These are phyloP conservation scores for Tylopilus sp. DNA, from an alignment of 768 basidiomycete genomes.

Conservation along the genomic window DNA sequence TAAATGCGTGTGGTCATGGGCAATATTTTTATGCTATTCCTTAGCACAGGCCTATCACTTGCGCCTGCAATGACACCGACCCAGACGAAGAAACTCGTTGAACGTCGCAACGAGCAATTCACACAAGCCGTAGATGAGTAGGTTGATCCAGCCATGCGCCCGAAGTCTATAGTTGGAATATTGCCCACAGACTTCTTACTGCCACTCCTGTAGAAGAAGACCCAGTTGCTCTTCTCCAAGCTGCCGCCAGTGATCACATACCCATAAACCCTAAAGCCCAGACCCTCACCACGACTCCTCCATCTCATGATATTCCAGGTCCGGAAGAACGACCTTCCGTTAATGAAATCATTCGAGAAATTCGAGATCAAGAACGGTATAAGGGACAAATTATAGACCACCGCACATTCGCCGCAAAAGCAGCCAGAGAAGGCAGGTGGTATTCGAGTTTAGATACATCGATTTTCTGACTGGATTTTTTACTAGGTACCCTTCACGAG, in stretches of 20 bases:
- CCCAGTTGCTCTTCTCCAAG: conserved; percentile 57
- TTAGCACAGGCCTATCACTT: conserved; percentile 19
- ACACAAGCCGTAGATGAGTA: conserved; percentile 67
- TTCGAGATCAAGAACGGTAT: conserved; percentile 63
- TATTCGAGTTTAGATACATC: not conserved
- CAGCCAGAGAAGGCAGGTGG: conserved; percentile 46
- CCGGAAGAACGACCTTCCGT: conserved; percentile 58
- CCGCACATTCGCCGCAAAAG: conserved; percentile 50
- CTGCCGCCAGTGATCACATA: conserved; percentile 66
- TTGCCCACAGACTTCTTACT: conserved; percentile 47
- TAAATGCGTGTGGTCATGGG: not conserved
- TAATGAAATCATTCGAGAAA: conserved; percentile 51
- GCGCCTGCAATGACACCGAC: conserved; percentile 46
- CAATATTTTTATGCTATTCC: not conserved
- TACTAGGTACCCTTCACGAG: conserved; percentile 46
- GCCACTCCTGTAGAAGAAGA: conserved; percentile 54
- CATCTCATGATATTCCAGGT: conserved; percentile 32
- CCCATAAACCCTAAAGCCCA: conserved; percentile 54
- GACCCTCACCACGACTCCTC: not conserved
- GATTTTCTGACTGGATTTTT: not conserved
- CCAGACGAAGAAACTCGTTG: conserved; percentile 65
- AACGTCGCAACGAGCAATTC: conserved; percentile 66
- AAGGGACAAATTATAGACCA: conserved; percentile 62
- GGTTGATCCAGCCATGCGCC: conserved; percentile 8
- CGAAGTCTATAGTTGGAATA: not conserved